Base-by-base conservation (phyloP, 169 alveolate genomes). In the Babesia caballi region DNA sequence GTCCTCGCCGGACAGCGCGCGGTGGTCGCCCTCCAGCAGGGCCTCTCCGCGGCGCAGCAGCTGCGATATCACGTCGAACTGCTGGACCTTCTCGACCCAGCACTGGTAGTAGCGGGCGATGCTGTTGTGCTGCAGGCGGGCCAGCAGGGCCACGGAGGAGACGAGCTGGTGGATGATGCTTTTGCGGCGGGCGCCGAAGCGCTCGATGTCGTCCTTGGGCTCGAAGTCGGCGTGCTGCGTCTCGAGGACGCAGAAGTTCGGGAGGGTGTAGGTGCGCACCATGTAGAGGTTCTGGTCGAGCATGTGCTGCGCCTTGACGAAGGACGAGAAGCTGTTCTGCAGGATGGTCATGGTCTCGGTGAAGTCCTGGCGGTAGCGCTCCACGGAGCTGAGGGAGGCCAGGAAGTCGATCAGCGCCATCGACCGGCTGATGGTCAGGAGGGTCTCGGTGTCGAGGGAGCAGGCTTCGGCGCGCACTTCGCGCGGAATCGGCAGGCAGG, bases 101-200 rank as follows among this genome's bases (percentile, higher is more conserved):
- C 81, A 78, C 65, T 78, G 86, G 52, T 78, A 78, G 38, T 78
- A 78, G 27, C 86, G 54, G n/a, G 74, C 72, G 6, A 78, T 46
- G 46, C 86, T 78, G 70, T 78, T 78, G 51, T 78, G 86, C 44
- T 78, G 76, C 40, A 78, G 49, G 12, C 72, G 36, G 0, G 86
- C 49, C 33, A 78, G 75, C 28, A 28, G 54, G 23, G 86, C 72
- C 36, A 78, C 70, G 0, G 51, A 15, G 19, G 86, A 53, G 17
- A 68, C 60, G 8, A 78, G 49, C 50, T 78, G 56, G 19, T 78
- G 65, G 21, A 78, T 25, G 0, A 78, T 8, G 33, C 68, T 15
- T 25, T 59, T 66, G 25, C 82, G 32, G 25, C 57, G 25, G n/a
- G 68, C 7, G 4, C 56, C n/a, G 36, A 78, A 59, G 7, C 40